Evolutionary conservation across 805 yeast species (phyloP), one percentile per base, ranked within the genome.

Genomic region (Lipomyces starkeyi): DNA sequence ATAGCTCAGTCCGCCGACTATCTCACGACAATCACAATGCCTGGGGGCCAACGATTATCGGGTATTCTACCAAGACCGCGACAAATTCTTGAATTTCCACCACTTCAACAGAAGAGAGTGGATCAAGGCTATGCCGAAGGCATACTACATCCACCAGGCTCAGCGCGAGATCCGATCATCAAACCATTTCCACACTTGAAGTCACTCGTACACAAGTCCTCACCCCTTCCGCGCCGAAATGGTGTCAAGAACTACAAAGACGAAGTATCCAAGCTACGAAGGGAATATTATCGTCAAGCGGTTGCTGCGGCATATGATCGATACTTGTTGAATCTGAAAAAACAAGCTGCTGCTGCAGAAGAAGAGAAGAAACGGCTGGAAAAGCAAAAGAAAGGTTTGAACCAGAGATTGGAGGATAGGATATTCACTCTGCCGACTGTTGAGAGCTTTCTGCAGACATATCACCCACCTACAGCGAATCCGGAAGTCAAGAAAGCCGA

Each of bases 351-450:
- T n/a, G 59, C 58, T 29, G 37, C 25, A 22, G 55, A 25, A 40
- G 25, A 4, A 55, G 62, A 60, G 59, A 25, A 22, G 20, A 57
- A 47, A 37, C 29, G 61, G n/a, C 66, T 63, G 5, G 56, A 11
- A 20, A 29, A 20, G 32, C 64, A 62, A 34, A 55, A 58, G 22
- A 54, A 55, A 47, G 62, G 57, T 47, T 22, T 65, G 35, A 43
- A 47, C 14, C 25, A 35, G 54, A 55, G 53, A 43, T 14, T 27
- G 59, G 61, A 59, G 49, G 64, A 63, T 22, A 62, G 55, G 35
- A 25, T 67, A 11, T 64, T 67, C 35, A 59, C 70, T 11, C 40
- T 67, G 8, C 70, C 70, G 35, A 67, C 70, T 5, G 37, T 67
- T 17, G 49, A 58, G 37, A 43, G 59, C 14, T 67, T 56, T 29